Percentiles rank a stretch among this genome's conserved stretches.
Evolutionary conservation across 208 protist species (phyloP).

Genomic region (Crithidia bombi): DNA sequence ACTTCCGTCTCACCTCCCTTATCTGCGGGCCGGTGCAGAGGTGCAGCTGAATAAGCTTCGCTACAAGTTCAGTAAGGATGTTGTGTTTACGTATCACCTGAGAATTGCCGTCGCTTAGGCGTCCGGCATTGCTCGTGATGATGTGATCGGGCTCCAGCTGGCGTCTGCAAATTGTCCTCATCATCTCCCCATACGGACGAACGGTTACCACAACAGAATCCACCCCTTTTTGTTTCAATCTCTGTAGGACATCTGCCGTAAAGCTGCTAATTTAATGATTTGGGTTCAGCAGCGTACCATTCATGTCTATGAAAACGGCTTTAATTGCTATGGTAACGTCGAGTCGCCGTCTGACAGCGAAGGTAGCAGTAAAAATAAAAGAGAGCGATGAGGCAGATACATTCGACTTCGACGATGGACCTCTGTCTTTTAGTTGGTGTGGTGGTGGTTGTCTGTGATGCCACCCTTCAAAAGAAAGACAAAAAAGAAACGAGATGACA

Average conservation of each 20-base stretch:
- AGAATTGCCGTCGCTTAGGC: constrained; percentile 32
- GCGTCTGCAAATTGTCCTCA: constrained; percentile 18
- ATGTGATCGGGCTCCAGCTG: constrained; percentile 40
- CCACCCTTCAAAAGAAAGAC: not conserved
- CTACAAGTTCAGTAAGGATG: constrained; percentile 36
- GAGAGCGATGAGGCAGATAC: not conserved
- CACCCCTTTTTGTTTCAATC: constrained; percentile 31
- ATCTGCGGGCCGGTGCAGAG: not conserved
- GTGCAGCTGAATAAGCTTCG: constrained; percentile 24
- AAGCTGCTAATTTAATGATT: constrained; percentile 40
- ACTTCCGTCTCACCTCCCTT: constrained; percentile 5
- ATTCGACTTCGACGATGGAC: no score
- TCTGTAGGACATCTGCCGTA: constrained; percentile 26
- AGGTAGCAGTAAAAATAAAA: constrained; percentile 14
- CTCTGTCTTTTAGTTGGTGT: not conserved
- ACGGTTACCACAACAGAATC: constrained; percentile 43
- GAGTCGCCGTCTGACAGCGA: no score
- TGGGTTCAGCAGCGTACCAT: constrained; percentile 48
- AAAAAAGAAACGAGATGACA: constrained; percentile 4
- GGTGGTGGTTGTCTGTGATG: not conserved
- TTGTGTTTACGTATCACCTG: constrained; percentile 46
- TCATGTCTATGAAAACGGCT: constrained; percentile 46
- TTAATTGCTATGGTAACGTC: constrained; percentile 35
- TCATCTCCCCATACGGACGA: constrained; percentile 36
- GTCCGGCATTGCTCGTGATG: constrained; percentile 49